Percentiles rank a stretch among this genome's conserved stretches.
phyloP scores from a whole-genome alignment of 495 filamentous ascomycete species.

The Clavariopsis aquatica region DNA sequence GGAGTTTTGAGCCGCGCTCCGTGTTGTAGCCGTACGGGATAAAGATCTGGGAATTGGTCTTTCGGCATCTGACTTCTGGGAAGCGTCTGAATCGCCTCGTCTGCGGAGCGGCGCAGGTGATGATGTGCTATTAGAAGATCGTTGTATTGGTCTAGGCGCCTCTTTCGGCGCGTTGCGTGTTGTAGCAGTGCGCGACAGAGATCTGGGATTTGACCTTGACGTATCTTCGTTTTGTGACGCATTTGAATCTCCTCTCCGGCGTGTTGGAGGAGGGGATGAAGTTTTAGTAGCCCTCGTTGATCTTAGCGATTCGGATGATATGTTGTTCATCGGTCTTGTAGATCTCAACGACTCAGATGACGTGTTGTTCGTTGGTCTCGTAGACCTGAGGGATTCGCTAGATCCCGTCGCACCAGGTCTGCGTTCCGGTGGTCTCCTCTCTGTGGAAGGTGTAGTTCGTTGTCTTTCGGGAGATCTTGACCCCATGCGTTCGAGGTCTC shows the following conservation, averaged over 20 bases:
- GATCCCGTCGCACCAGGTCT: neutral
- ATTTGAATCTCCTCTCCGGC: neutral
- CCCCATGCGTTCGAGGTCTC: neutral
- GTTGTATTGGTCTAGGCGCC: neutral
- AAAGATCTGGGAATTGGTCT: constrained; percentile 5
- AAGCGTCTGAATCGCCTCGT: neutral
- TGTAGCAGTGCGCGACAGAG: neutral
- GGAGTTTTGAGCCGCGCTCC: neutral
- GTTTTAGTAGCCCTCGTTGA: neutral
- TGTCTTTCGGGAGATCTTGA: neutral
- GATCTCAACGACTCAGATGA: too few species aligned
- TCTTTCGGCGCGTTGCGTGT: neutral
- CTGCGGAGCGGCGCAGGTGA: neutral
- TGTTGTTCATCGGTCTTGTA: neutral
- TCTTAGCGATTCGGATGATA: too few species aligned
- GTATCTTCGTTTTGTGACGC: neutral
- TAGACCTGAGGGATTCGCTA: neutral
- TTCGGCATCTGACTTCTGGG: neutral
- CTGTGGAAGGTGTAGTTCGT: neutral
- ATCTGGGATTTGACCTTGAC: neutral
- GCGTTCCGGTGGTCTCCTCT: neutral
- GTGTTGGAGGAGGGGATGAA: neutral
- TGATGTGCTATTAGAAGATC: neutral
- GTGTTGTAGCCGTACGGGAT: constrained; percentile 5
- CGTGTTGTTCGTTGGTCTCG: neutral